Evolutionary conservation across 257 asterid genomes (phyloP).

Genomic region (Nicotiana obtusifolia): DNA sequence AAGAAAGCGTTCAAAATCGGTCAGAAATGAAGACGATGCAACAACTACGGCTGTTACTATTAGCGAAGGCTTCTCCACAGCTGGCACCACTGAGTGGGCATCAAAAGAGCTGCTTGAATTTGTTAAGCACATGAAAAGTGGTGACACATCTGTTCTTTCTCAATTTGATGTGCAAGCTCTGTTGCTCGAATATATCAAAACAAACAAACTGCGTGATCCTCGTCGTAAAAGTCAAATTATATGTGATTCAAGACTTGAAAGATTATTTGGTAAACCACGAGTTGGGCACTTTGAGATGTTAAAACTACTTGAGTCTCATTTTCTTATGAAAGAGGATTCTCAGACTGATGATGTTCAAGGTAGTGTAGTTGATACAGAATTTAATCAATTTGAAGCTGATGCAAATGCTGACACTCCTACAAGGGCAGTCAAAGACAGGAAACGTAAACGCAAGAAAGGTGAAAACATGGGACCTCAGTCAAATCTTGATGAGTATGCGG

Average conservation of each 20-base stretch:
- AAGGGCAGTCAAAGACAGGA: conserved; percentile 62
- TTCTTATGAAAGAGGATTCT: conserved; percentile 61
- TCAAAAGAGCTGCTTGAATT: conserved; percentile 89
- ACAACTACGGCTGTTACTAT: conserved; percentile 28
- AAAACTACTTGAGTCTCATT: conserved; percentile 95
- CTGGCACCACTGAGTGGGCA: conserved; percentile 73
- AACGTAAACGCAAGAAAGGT: conserved; percentile 73
- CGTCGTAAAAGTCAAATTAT: conserved; percentile 85
- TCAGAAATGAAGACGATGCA: conserved; percentile 31
- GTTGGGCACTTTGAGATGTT: conserved; percentile 99
- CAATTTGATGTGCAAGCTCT: conserved; percentile 95
- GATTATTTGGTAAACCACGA: conserved; percentile 83
- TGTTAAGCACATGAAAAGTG: conserved; percentile 90
- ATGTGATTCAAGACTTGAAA: conserved; percentile 82
- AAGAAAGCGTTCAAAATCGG: conserved; percentile 51
- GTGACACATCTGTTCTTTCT: conserved; percentile 64
- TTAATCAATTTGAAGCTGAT: conserved; percentile 55
- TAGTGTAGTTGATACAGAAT: conserved; percentile 87
- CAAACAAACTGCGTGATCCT: conserved; percentile 93
- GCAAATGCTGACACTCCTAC: conserved; percentile 42
- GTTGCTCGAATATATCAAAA: conserved; percentile 80
- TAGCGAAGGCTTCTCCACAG: conserved; percentile 32
- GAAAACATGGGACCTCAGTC: conserved; percentile 59
- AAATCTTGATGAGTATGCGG: conserved; percentile 94
- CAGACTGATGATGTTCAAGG: conserved; percentile 82